Evolutionary conservation across 169 alveolate genomes (phyloP).

Genomic region (Ichthyophthirius multifiliis): DNA sequence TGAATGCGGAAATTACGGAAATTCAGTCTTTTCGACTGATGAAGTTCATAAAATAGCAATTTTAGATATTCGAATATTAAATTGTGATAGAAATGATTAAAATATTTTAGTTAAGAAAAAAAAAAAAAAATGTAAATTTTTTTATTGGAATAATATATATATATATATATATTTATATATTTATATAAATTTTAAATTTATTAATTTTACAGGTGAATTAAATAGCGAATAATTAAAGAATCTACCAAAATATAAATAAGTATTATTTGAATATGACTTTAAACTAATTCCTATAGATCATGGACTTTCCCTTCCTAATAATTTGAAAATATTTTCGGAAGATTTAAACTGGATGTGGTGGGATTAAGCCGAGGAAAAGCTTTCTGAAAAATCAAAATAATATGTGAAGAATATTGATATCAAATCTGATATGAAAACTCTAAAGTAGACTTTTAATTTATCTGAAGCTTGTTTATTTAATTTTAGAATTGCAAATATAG

Average conservation of each 20-base stretch:
- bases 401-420: slow-evolving; percentile 70
- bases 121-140: slow-evolving; percentile 37
- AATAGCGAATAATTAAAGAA: neutral
- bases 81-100: slow-evolving; percentile 97
- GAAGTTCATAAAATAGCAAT: slow-evolving; percentile 96
- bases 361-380: slow-evolving; percentile 91
- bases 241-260: neutral
- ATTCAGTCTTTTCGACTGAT: slow-evolving; percentile 90
- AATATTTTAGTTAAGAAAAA: slow-evolving; percentile 92
- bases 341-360: slow-evolving; percentile 98
- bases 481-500: slow-evolving; percentile 62
- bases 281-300: slow-evolving; percentile 99
- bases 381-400: slow-evolving; percentile 53
- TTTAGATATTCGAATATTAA: slow-evolving; percentile 95
- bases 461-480: slow-evolving; percentile 76
- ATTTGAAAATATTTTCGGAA: slow-evolving; percentile 94
- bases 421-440: slow-evolving; percentile 55
- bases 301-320: slow-evolving; percentile 96
- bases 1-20: slow-evolving; percentile 93
- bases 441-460: slow-evolving; percentile 65
- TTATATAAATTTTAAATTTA: neutral
- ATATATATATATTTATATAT: neutral
- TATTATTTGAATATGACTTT: slow-evolving; percentile 34
- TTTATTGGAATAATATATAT: too few relatives aligned
- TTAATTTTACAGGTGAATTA: neutral